These are phyloP conservation scores for Pythium rishiriense DNA, from an alignment of 352 stramenopile genomes.

Conservation along the genomic window DNA sequence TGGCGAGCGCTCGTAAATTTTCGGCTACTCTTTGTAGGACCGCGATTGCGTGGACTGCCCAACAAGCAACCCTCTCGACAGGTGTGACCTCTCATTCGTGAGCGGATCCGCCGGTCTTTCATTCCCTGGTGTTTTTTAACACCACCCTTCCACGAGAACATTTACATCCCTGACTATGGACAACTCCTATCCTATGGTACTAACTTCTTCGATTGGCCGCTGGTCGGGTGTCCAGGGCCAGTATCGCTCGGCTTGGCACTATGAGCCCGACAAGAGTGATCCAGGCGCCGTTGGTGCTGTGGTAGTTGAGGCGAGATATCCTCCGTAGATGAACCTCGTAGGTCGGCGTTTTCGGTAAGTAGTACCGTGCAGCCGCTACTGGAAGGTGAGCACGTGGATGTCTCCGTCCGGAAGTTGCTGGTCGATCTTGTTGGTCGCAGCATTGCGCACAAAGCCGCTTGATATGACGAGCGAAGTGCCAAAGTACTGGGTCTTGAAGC, in stretches of 20 bases:
- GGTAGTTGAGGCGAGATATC: too few species aligned
- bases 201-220: too few species aligned
- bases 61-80: neutral
- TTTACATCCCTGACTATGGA: neutral
- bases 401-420: constrained; percentile 62
- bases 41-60: neutral
- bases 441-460: constrained; percentile 63
- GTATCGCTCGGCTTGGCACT: too few species aligned
- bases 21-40: neutral
- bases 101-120: neutral
- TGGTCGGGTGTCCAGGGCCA: too few species aligned
- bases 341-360: too few species aligned
- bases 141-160: neutral
- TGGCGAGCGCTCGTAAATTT: constrained; percentile 3
- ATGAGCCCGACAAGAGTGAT: too few species aligned
- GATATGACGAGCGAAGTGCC: constrained; percentile 71
- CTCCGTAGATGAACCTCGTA: too few species aligned
- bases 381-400: constrained; percentile 45
- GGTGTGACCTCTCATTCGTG: neutral
- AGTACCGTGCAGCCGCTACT: too few species aligned
- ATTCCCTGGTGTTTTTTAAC: neutral
- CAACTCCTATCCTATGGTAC: too few species aligned
- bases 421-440: constrained; percentile 41
- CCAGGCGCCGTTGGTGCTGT: too few species aligned
- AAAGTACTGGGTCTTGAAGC: constrained; percentile 84